Evolutionary conservation across 768 basidiomycete genomes (phyloP).

Genomic region (Lepiota brunneoincarnata): DNA sequence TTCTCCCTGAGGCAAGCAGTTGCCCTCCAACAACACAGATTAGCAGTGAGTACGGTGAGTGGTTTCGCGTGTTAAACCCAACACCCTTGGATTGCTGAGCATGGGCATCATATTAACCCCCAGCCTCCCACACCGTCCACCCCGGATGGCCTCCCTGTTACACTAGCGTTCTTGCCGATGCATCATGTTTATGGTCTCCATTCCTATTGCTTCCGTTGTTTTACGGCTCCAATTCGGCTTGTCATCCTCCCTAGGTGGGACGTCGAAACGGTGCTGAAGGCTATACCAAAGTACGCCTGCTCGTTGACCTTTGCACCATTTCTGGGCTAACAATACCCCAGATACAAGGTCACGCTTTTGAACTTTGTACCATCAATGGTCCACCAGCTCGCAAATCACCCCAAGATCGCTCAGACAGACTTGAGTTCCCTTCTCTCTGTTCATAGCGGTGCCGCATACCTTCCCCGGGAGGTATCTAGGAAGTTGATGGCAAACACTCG

Average conservation of each 20-base stretch:
- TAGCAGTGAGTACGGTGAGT: slow-evolving; percentile 25
- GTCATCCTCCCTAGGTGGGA: slow-evolving; percentile 62
- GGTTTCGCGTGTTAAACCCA: slow-evolving; percentile 20
- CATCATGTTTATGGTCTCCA: slow-evolving; percentile 66
- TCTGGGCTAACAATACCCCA: slow-evolving; percentile 20
- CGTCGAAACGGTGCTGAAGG: slow-evolving; percentile 43
- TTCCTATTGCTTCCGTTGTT: slow-evolving; percentile 43
- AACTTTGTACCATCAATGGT: slow-evolving; percentile 59
- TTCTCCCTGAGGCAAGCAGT: slow-evolving; percentile 37
- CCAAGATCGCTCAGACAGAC: slow-evolving; percentile 44
- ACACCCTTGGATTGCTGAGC: background rate
- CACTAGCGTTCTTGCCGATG: slow-evolving; percentile 60
- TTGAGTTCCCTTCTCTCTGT: slow-evolving; percentile 45
- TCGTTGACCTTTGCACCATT: no score
- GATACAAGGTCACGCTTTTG: slow-evolving; percentile 52
- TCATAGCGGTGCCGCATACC: slow-evolving; percentile 60
- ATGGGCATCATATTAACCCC: background rate
- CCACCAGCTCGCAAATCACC: slow-evolving; percentile 61
- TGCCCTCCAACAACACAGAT: slow-evolving; percentile 23
- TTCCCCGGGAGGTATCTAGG: slow-evolving; percentile 55
- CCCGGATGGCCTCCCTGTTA: slow-evolving; percentile 43
- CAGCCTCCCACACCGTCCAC: slow-evolving; percentile 37
- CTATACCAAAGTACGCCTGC: slow-evolving; percentile 52
- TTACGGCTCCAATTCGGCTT: slow-evolving; percentile 41
- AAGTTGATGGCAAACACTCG: slow-evolving; percentile 35